Conservation (phyloP, 2,329 filamentous ascomycete genomes). For the Trematosphaeria pertusa region DNA sequence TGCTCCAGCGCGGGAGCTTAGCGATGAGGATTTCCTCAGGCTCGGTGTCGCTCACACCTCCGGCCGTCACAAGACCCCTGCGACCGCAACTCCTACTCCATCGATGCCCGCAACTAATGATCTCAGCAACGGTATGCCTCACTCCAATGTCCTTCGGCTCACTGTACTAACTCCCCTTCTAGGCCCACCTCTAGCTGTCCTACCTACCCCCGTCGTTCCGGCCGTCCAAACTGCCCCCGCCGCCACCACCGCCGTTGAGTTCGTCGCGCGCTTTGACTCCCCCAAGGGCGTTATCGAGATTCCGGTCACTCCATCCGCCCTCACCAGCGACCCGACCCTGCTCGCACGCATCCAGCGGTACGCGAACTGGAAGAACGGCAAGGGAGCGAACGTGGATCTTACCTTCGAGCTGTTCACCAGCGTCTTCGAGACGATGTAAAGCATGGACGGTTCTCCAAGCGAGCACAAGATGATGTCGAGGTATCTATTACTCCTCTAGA, state of each 20-base stretch:
- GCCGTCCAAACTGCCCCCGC: no score
- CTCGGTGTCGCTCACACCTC: not conserved
- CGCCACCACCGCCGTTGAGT: slow-evolving; percentile 5
- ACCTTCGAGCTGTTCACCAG: slow-evolving; percentile 18
- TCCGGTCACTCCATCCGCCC: slow-evolving; percentile 5
- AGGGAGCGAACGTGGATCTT: slow-evolving; percentile 4
- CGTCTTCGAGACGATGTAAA: slow-evolving; percentile 5
- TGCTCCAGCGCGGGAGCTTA: no score
- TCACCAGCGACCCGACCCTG: slow-evolving; percentile 5
- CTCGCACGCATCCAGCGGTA: slow-evolving; percentile 15
- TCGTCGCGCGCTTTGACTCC: slow-evolving; percentile 20
- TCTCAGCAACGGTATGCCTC: no score
- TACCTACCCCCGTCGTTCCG: no score
- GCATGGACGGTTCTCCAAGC: not conserved
- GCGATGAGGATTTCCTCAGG: not conserved
- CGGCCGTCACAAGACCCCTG: not conserved
- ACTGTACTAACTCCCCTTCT: no score
- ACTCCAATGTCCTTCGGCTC: no score
- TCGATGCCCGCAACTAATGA: no score
- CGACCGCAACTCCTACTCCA: not conserved
- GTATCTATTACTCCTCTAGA: not conserved
- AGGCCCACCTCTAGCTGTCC: no score
- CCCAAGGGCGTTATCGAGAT: slow-evolving; percentile 11
- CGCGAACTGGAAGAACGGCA: slow-evolving; percentile 15
- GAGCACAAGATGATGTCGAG: not conserved